These are phyloP conservation scores for Periconia macrospinosa DNA, from an alignment of 2,329 filamentous ascomycete genomes.

Conservation along the genomic window DNA sequence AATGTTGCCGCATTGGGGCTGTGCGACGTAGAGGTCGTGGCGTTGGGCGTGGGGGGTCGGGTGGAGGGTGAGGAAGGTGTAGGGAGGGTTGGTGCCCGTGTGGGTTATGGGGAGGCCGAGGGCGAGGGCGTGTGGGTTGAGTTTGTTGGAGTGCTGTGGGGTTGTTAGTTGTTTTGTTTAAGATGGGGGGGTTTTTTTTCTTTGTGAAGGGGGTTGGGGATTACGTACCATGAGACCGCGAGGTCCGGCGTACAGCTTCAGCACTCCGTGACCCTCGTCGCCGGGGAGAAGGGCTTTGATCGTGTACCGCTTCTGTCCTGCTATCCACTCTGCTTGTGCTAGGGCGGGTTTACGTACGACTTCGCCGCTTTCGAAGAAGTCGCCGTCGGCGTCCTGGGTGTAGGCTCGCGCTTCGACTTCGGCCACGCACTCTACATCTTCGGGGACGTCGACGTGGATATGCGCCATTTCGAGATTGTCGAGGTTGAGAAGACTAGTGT, in stretches of 20 bases:
- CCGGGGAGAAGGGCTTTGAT: constrained; percentile 90
- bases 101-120: constrained; percentile 89
- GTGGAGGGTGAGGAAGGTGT: constrained; percentile 89
- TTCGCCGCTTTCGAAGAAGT: constrained; percentile 91
- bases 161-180: not conserved
- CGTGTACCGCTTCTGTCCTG: constrained; percentile 85
- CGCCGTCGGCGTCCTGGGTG: constrained; percentile 81
- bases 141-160: constrained; percentile 78
- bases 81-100: constrained; percentile 87
- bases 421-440: constrained; percentile 87
- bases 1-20: constrained; percentile 86
- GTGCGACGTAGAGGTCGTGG: constrained; percentile 94
- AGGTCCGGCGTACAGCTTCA: constrained; percentile 93
- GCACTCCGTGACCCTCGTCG: constrained; percentile 82
- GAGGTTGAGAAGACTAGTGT: constrained; percentile 81
- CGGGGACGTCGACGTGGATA: constrained; percentile 81
- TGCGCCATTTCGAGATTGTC: constrained; percentile 95
- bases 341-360: constrained; percentile 81
- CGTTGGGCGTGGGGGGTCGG: constrained; percentile 97
- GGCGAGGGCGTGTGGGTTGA: constrained; percentile 90
- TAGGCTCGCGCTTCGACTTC: constrained; percentile 87
- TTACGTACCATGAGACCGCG: constrained; percentile 76
- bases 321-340: constrained; percentile 88
- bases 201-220: not conserved
- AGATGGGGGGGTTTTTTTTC: too few species aligned